Base-by-base conservation (phyloP, 805 yeast species). In the Yamadazyma endophytica region DNA sequence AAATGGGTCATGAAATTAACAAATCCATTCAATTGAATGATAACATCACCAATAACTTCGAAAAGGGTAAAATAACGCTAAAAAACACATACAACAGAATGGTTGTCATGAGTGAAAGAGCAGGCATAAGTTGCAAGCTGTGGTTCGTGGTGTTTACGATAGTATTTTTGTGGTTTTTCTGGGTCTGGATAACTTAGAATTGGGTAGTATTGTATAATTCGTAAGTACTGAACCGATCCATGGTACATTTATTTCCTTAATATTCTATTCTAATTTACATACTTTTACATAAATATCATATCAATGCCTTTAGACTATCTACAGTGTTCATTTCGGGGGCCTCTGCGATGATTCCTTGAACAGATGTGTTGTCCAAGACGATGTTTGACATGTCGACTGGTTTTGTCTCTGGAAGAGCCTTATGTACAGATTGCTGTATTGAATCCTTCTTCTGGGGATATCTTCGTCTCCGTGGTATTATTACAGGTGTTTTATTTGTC, bases 71-170 rank as follows among this genome's bases (percentile, higher is more conserved):
- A 33, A 47, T 63, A 24, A 52, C 67, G 9, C 56, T 66, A 43
- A 64, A 63, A 35, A 58, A 60, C 40, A 66, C 73, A 2, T 66
- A 54, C 42, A 64, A 60, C 43, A 48, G 52, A 34, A 66, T 66
- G 73, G 54, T 66, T 28, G 47, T 58, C 17, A 64, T 66, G 73
- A 64, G 70, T 49, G 56, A 63, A 48, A 45, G 64, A 24, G 71
- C 71, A 9, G 73, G 73, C 3, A 63, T 66, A 27, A 52, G 61
- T 26, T 66, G 70, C 65, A 49, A 54, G 31, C 60, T 62, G 68
- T 66, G 73, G 73, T 46, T 64, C 24, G 42, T 45, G 19, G 68
- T 66, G 37, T 65, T 66, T 43, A 29, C 41, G 21, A 25, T 61
- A 13, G 65, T 65, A 17, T 47, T 55, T 29, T 21, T 58, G 26